phyloP scores from a whole-genome alignment of 495 filamentous ascomycete genomes.

The Hypoxylon subgilvum region DNA sequence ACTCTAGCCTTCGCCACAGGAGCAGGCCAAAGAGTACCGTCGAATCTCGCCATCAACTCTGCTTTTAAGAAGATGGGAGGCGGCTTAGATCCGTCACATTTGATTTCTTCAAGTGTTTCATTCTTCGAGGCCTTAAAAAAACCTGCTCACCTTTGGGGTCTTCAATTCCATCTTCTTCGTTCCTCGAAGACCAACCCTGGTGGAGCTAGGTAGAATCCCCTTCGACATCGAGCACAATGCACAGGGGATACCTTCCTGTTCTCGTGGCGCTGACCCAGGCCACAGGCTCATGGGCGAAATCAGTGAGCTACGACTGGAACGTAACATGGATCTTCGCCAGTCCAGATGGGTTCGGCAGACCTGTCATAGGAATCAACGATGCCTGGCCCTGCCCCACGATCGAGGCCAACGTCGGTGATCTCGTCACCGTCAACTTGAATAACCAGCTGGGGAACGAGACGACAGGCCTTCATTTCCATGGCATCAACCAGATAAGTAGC shows the following conservation, averaged over 20 bases:
- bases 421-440: slow-evolving; percentile 68
- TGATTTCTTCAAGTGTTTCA: slow-evolving; percentile 23
- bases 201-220: slow-evolving; percentile 18
- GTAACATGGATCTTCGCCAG: slow-evolving; percentile 73
- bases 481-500: slow-evolving; percentile 73
- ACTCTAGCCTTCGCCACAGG: not conserved
- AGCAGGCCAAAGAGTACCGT: not conserved
- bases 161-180: slow-evolving; percentile 6
- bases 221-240: slow-evolving; percentile 17
- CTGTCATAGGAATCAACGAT: slow-evolving; percentile 79
- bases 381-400: slow-evolving; percentile 75
- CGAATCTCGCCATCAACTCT: slow-evolving; percentile 14
- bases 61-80: slow-evolving; percentile 15
- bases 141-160: not conserved
- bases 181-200: slow-evolving; percentile 1
- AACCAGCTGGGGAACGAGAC: slow-evolving; percentile 77
- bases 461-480: slow-evolving; percentile 82
- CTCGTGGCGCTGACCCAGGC: slow-evolving; percentile 32
- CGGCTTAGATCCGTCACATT: slow-evolving; percentile 16
- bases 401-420: slow-evolving; percentile 73
- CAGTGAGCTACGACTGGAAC: slow-evolving; percentile 61
- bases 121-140: slow-evolving; percentile 9
- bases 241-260: slow-evolving; percentile 19
- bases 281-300: slow-evolving; percentile 36
- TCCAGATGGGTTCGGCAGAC: slow-evolving; percentile 69